Percentiles rank a stretch among this genome's conserved stretches.
These are phyloP conservation scores for Ogataea naganishii DNA, from an alignment of 805 yeast genomes.

Conservation along the genomic window DNA sequence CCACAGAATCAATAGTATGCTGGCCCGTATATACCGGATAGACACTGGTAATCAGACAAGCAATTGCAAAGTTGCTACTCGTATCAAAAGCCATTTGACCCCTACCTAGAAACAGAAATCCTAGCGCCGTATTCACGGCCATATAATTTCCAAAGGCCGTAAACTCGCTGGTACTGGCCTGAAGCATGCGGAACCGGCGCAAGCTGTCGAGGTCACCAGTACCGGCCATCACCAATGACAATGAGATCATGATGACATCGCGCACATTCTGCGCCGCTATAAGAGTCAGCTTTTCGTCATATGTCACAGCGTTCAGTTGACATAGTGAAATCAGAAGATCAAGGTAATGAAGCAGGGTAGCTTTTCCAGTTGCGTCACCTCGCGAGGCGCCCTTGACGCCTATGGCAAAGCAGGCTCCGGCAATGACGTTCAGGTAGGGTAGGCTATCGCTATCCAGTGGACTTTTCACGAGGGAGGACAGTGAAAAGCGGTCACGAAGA, in stretches of 20 bases:
- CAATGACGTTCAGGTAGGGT: constrained; percentile 53
- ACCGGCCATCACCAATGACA: constrained; percentile 79
- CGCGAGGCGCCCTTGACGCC: constrained; percentile 75
- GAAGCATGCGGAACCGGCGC: constrained; percentile 62
- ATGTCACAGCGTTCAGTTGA: constrained; percentile 32
- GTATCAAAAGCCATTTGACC: constrained; percentile 79
- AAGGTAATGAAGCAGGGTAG: constrained; percentile 43
- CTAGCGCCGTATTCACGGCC: constrained; percentile 76
- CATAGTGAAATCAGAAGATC: constrained; percentile 42
- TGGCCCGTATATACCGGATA: constrained; percentile 51
- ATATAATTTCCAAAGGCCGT: constrained; percentile 61
- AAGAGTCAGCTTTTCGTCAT: constrained; percentile 51
- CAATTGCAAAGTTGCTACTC: constrained; percentile 52
- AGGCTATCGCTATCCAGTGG: constrained; percentile 51
- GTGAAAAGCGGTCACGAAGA: constrained; percentile 23
- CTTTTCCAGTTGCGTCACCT: constrained; percentile 42
- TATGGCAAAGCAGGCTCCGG: constrained; percentile 68
- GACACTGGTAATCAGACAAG: constrained; percentile 62
- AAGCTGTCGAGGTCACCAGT: constrained; percentile 79
- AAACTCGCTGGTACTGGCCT: constrained; percentile 38
- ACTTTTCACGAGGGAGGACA: constrained; percentile 17
- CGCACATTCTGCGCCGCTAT: constrained; percentile 47
- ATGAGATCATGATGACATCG: constrained; percentile 52
- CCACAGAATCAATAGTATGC: constrained; percentile 25
- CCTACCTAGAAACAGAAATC: constrained; percentile 83